Base-by-base conservation (phyloP, 1,284 basidiomycete species). In the Cutaneotrichosporon mucoides region DNA sequence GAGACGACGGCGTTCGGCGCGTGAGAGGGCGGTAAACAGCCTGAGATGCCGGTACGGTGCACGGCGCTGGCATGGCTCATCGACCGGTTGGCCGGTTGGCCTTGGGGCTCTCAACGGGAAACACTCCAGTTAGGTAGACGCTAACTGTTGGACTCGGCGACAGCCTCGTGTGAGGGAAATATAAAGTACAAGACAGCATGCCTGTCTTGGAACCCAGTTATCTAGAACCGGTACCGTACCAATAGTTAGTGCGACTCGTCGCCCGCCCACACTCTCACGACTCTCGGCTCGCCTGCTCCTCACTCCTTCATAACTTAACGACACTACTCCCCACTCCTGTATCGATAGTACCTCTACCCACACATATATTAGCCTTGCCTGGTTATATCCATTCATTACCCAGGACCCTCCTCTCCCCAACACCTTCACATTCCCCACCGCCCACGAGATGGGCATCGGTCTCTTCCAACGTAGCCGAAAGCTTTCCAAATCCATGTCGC, bases 391-490 rank as follows among this genome's bases (percentile, higher is more conserved):
- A 41, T 41, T 12, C 5, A 44, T 3, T 16, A 44, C 43, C 8
- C 43, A 45, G 12, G 15, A 24, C n/a, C 12, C 3, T 24, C 24
- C 3, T 12, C 44, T 33, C 16, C 11, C 44, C 44, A 16, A 50
- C 43, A 44, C 50, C 24, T 24, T 13, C 33, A 6, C 15, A 16
- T 24, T 45, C 44, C 6, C 24, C 44, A 24, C 44, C 13, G 10
- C 13, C 43, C 47, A 46, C 47, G 34, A 24, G 24, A 62, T 62
- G 61, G 54, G 57, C 37, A 41, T 63, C 12, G 56, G 53, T 10
- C 42, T 64, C 35, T 64, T 64, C 56, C 51, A 53, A 45, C 59
- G 59, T 16, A 42, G 47, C n/a, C 24, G 59, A 16, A 45, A 54
- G 53, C 15, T 40, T 16, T 40, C 51, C 35, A 63, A 57, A 50